Percentiles rank a stretch among this genome's conserved stretches.
These are phyloP conservation scores for Entomophthora muscae DNA, from an alignment of 371 early-diverging fungal genomes.

Conservation along the genomic window DNA sequence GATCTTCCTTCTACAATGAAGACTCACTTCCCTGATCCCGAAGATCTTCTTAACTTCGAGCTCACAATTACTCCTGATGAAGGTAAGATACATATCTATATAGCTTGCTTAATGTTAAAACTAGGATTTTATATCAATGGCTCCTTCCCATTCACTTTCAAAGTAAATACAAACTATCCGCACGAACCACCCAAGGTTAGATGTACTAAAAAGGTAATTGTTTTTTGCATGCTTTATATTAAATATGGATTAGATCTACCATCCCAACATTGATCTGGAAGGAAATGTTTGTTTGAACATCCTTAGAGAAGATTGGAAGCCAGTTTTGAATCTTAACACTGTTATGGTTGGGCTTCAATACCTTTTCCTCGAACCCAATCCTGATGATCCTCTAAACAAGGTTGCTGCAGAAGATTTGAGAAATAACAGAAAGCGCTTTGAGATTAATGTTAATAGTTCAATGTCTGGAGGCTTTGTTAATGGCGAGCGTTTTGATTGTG, in stretches of 20 bases:
- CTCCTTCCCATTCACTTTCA: conserved; percentile 80
- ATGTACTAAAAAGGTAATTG: conserved; percentile 70
- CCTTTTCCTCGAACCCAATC: conserved; percentile 94
- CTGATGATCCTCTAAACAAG: conserved; percentile 98
- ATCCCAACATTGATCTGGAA: conserved; percentile 97
- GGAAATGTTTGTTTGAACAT: conserved; percentile 98
- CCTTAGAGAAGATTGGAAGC: conserved; percentile 98
- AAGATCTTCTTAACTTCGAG: conserved; percentile 69
- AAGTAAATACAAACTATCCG: conserved; percentile 87
- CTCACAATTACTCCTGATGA: conserved; percentile 78
- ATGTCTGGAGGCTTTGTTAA: neutral
- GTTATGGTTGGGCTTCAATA: conserved; percentile 92
- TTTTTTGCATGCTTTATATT: conserved; percentile 4
- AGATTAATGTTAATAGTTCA: neutral
- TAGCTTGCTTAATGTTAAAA: neutral
- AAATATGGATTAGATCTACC: conserved; percentile 58
- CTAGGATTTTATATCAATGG: conserved; percentile 88
- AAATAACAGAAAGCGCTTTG: neutral
- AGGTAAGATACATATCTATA: conserved; percentile 26
- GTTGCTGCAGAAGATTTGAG: conserved; percentile 47
- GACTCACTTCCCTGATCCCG: conserved; percentile 55
- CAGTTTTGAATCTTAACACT: conserved; percentile 92
- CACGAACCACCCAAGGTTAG: conserved; percentile 97
- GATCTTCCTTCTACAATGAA: conserved; percentile 61
- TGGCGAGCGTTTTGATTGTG: neutral